Evolutionary conservation across 225 moss, liverwort and hornwort genomes (phyloP).

Genomic region (Physcomitrium patens): DNA sequence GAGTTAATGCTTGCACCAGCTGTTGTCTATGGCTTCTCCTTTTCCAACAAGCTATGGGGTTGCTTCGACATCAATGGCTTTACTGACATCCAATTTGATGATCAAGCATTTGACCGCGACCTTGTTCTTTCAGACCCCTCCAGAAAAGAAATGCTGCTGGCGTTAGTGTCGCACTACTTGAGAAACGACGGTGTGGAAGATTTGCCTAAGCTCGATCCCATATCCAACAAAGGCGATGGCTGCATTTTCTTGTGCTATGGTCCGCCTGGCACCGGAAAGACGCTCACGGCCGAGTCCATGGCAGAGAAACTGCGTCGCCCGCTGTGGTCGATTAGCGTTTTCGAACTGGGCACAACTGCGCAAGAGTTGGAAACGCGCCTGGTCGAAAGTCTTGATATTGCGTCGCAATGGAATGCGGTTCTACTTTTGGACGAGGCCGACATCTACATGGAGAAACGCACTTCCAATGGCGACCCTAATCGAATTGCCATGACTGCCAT

Average conservation of each 20-base stretch:
- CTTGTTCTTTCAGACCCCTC: constrained; percentile 52
- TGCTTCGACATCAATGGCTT: constrained; percentile 59
- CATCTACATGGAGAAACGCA: constrained; percentile 67
- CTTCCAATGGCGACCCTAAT: constrained; percentile 40
- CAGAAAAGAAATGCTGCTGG: constrained; percentile 46
- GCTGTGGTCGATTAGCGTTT: constrained; percentile 68
- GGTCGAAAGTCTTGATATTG: constrained; percentile 62
- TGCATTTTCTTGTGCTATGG: constrained; percentile 71
- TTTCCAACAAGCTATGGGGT: constrained; percentile 73
- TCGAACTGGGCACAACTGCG: constrained; percentile 50
- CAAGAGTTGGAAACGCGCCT: constrained; percentile 43
- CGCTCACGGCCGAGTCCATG: constrained; percentile 71
- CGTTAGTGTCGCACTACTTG: constrained; percentile 59
- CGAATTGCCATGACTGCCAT: constrained; percentile 73
- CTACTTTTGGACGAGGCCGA: constrained; percentile 77
- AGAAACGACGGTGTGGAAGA: not conserved
- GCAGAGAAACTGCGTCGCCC: constrained; percentile 70
- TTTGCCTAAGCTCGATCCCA: constrained; percentile 45
- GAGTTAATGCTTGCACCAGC: constrained; percentile 65
- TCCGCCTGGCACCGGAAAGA: constrained; percentile 64
- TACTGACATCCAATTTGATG: constrained; percentile 55
- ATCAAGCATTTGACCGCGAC: constrained; percentile 51
- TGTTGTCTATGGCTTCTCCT: constrained; percentile 73
- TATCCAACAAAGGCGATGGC: constrained; percentile 67
- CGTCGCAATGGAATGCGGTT: constrained; percentile 68